Conservation (phyloP, 208 protist genomes). For the Leishmania aethiopica region DNA sequence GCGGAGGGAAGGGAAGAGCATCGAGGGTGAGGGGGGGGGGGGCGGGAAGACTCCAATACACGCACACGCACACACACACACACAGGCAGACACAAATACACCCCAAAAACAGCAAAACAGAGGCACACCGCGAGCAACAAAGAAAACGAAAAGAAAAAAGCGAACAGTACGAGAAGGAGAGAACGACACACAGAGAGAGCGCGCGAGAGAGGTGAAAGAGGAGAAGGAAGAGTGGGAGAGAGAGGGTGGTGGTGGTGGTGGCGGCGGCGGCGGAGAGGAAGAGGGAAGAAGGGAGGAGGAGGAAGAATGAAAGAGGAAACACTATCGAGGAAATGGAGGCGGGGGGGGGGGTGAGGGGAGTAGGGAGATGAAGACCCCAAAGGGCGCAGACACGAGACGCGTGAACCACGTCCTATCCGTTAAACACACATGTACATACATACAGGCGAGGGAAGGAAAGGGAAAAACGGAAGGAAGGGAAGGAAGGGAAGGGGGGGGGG, state of each 20-base stretch:
- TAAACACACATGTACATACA: background rate
- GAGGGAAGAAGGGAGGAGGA: background rate
- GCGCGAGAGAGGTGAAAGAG: too few species aligned
- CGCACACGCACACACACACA: background rate
- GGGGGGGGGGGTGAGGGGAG: background rate
- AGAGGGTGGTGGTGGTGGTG: too few species aligned
- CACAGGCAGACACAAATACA: too few species aligned
- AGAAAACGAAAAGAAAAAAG: background rate
- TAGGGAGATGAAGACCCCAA: background rate
- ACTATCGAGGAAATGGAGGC: background rate
- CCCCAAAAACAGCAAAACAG: background rate
- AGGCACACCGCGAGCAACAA: background rate
- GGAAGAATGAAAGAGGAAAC: background rate
- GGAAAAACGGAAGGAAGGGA: background rate
- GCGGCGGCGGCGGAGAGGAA: too few species aligned
- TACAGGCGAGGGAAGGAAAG: background rate
- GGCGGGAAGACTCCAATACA: background rate
- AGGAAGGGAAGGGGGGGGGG: background rate
- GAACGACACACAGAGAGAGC: background rate
- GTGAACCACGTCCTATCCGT: background rate
- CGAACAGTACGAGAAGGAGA: background rate
- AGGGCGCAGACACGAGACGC: background rate
- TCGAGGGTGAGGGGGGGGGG: too few species aligned
- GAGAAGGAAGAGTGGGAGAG: too few species aligned
- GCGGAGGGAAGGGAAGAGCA: too few species aligned